These are phyloP conservation scores for Leptographium radiaticola DNA, from an alignment of 2,329 filamentous ascomycete genomes.

Conservation along the genomic window DNA sequence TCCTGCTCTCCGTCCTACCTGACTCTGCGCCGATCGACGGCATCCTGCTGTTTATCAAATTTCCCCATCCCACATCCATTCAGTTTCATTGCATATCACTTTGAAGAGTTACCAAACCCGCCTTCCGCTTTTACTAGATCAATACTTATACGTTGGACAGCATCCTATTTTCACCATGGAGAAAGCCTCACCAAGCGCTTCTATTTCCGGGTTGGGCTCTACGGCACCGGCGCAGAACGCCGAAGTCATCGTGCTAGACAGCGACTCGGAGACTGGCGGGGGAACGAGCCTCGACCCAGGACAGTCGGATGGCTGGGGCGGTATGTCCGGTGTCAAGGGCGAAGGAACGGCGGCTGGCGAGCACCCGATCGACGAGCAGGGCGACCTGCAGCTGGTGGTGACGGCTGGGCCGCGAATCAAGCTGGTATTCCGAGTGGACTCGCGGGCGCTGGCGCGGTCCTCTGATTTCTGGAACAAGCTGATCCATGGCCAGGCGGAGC, in stretches of 20 bases:
- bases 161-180: neutral
- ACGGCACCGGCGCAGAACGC: neutral
- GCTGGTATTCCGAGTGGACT: conserved; percentile 4
- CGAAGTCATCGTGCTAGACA: neutral
- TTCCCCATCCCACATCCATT: no score
- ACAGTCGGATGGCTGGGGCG: neutral
- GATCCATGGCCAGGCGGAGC: neutral
- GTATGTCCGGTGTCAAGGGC: neutral
- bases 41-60: no score
- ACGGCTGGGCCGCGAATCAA: neutral
- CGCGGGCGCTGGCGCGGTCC: conserved; percentile 5
- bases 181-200: no score
- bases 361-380: conserved; percentile 2
- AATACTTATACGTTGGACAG: no score
- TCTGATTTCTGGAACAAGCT: conserved; percentile 3
- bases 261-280: neutral
- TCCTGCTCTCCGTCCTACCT: no score
- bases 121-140: no score
- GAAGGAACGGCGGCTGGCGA: conserved; percentile 1
- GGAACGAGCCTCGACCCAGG: neutral
- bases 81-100: no score
- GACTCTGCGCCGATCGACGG: no score
- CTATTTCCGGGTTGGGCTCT: neutral
- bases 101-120: no score
- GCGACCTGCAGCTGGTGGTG: conserved; percentile 3